phyloP scores from a whole-genome alignment of 1,284 basidiomycete species.

The Polyporus tsugae region DNA sequence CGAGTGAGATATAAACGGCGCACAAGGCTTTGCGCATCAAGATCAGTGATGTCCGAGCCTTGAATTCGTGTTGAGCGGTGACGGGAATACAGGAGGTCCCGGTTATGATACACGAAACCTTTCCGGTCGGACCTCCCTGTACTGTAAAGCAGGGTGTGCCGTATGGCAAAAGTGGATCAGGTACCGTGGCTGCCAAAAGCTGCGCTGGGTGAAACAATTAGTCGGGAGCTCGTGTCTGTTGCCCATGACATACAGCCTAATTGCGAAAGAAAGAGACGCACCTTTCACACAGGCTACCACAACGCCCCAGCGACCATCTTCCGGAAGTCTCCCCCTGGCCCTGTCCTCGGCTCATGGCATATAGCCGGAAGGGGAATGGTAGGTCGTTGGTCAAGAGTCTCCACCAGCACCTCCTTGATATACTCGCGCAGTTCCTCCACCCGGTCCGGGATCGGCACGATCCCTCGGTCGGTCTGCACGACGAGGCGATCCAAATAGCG shows the following conservation, averaged over 20 bases:
- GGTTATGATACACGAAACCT: not conserved
- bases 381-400: conserved; percentile 1
- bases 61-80: not conserved
- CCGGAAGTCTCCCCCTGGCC: conserved; percentile 1
- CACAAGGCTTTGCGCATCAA: not conserved
- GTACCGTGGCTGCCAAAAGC: not conserved
- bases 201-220: not conserved
- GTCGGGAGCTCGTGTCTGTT: not conserved
- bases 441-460: not conserved
- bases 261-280: too few relatives aligned
- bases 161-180: not conserved
- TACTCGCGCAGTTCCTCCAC: conserved; percentile 7
- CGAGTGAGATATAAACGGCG: too few relatives aligned
- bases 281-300: not conserved
- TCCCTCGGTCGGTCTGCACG: not conserved
- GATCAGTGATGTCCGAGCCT: not conserved
- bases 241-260: not conserved
- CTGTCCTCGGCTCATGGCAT: not conserved
- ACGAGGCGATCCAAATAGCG: not conserved
- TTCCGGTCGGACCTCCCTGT: not conserved
- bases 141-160: not conserved
- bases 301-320: conserved; percentile 3
- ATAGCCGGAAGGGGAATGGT: not conserved
- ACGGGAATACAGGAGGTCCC: not conserved
- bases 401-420: conserved; percentile 5